Percentiles rank a stretch among this genome's conserved stretches.
Conservation (phyloP, 2,329 filamentous ascomycete genomes). For the Xylariomycetidae sp. region DNA sequence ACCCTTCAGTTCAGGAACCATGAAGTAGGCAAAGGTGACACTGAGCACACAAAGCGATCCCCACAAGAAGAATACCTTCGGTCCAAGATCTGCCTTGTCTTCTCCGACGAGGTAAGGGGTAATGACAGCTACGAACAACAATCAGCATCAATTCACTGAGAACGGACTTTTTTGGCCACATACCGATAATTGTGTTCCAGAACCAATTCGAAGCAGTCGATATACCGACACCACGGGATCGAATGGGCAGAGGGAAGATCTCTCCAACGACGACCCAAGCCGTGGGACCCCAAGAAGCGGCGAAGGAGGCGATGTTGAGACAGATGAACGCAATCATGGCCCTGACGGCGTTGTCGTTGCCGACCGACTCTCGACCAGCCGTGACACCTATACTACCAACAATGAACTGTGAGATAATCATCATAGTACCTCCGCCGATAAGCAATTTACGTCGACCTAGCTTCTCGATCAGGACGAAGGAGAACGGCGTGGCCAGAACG, state of each 20-base stretch:
- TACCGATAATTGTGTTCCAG: conserved; percentile 53
- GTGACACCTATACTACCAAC: conserved; percentile 55
- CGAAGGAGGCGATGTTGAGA: conserved; percentile 77
- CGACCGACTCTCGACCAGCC: conserved; percentile 24
- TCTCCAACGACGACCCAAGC: conserved; percentile 68
- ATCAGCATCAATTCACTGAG: no score
- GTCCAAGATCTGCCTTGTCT: conserved; percentile 35
- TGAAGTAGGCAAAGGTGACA: conserved; percentile 50
- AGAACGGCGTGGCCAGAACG: conserved; percentile 64
- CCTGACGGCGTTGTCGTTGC: conserved; percentile 29
- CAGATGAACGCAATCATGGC: conserved; percentile 70
- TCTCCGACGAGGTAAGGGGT: conserved; percentile 64
- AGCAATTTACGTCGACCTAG: conserved; percentile 64
- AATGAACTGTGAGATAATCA: conserved; percentile 65
- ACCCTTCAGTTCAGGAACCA: conserved; percentile 70
- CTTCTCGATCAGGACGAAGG: conserved; percentile 66
- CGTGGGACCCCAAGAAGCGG: conserved; percentile 66
- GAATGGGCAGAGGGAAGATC: conserved; percentile 69
- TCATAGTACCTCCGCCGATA: conserved; percentile 62
- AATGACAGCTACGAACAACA: conserved; percentile 52
- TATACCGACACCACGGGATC: conserved; percentile 63
- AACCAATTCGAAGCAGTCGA: conserved; percentile 71
- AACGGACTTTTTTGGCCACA: no score
- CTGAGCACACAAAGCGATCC: conserved; percentile 50
- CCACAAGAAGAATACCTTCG: conserved; percentile 54